Evolutionary conservation across 2,329 filamentous ascomycete species (phyloP).

Genomic region (Aspergillus fijiensis): DNA sequence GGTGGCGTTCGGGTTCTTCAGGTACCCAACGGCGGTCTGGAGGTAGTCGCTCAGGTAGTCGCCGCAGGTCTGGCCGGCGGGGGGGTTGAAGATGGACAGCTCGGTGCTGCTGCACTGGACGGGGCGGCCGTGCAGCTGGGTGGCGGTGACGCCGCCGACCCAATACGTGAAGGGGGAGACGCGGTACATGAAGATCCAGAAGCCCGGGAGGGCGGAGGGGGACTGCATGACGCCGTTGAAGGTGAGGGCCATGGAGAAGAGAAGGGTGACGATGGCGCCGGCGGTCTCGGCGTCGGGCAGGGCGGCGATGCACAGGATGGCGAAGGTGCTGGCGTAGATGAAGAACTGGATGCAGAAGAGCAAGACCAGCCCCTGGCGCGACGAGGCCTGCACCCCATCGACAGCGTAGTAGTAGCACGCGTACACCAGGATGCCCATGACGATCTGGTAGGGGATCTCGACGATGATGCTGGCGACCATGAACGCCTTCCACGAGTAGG

Average conservation of each 20-base stretch:
- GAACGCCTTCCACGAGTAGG: slow-evolving; percentile 83
- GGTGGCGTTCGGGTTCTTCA: slow-evolving; percentile 52
- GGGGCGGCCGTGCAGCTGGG: slow-evolving; percentile 65
- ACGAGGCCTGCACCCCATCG: slow-evolving; percentile 55
- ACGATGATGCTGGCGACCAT: slow-evolving; percentile 80
- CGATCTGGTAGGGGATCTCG: slow-evolving; percentile 79
- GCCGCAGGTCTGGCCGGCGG: slow-evolving; percentile 55
- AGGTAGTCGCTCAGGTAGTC: slow-evolving; percentile 60
- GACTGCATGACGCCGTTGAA: slow-evolving; percentile 70
- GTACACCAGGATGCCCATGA: slow-evolving; percentile 72
- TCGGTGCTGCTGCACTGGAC: slow-evolving; percentile 70
- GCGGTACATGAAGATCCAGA: slow-evolving; percentile 68
- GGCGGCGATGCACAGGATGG: slow-evolving; percentile 73
- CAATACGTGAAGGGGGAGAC: slow-evolving; percentile 57
- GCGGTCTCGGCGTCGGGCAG: slow-evolving; percentile 72
- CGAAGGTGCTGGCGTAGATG: slow-evolving; percentile 78
- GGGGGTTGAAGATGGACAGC: slow-evolving; percentile 63
- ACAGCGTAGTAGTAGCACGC: slow-evolving; percentile 85
- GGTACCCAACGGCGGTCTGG: slow-evolving; percentile 50
- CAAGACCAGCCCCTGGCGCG: slow-evolving; percentile 76
- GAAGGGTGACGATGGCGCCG: slow-evolving; percentile 68
- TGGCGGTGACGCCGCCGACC: slow-evolving; percentile 65
- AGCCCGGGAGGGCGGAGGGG: slow-evolving; percentile 58
- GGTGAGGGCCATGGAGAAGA: slow-evolving; percentile 80
- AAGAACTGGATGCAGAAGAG: slow-evolving; percentile 73